Evolutionary conservation across 257 asterid genomes (phyloP), one percentile per base, ranked within the genome.

Genomic region (Ehretia macrophylla): DNA sequence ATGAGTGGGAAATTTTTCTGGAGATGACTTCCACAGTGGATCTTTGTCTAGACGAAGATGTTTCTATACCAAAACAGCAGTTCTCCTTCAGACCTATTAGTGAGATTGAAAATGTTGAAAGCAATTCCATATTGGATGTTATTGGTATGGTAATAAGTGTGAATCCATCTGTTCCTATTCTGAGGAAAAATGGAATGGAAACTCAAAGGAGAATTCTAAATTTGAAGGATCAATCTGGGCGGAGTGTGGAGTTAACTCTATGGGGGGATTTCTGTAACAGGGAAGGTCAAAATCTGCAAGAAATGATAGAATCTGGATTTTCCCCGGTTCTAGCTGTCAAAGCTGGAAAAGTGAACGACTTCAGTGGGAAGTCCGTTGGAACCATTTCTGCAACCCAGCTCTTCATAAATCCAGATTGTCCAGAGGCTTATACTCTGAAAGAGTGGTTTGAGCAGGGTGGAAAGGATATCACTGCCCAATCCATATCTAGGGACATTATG

Each of bases 171-270:
- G 95, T 93, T 62, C 94, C 94, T 20, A 85, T 93, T 65, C 14
- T 83, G 86, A 87, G 97, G 77, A 89, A 89, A 81, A 93, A 93
- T 76, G 99, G 99, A 54, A 84, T 83, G 97, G 99, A 93, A 79
- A 93, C 99, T 58, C 95, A 83, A 62, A 80, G 86, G 78, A 80
- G 97, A 74, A 74, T 80, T 62, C 69, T 93, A 69, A 81, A 83
- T 68, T 68, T 89, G 56, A 89, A 93, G 86, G 99, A 93, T 69
- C 88, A 83, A 62, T 83, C 97, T 17, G 96, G 81, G 20, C 39
- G 68, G 60, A 89, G 85, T 59, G 87, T 89, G 53, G 99, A 93
- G 74, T 62, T 89, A 68, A 86, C 97, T 19, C 75, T 93, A 53
- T 93, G 99, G 99, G 97, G 99, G 63, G 97, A 93, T 54, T 84